Percentiles rank a stretch among this genome's conserved stretches.
These are phyloP conservation scores for Alternaria ethzedia DNA, from an alignment of 2,329 filamentous ascomycete species.

Conservation along the genomic window DNA sequence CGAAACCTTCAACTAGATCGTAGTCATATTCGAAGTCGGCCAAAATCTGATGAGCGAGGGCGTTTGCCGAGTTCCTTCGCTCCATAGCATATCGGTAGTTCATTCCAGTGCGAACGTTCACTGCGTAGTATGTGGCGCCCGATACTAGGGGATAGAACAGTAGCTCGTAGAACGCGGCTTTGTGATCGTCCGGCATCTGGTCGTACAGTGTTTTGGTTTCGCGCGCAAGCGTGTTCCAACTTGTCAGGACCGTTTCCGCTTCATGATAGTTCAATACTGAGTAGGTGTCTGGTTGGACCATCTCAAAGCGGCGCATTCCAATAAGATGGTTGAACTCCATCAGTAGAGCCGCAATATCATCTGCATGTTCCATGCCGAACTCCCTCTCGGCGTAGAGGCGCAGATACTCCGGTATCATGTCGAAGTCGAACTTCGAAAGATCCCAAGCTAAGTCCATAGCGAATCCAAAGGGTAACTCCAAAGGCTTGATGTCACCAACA, in stretches of 20 bases:
- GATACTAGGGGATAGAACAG: slow-evolving; percentile 64
- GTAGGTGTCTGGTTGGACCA: slow-evolving; percentile 48
- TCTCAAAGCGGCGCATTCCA: slow-evolving; percentile 60
- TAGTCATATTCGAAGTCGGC: slow-evolving; percentile 27
- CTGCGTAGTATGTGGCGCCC: slow-evolving; percentile 58
- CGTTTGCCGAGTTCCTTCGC: slow-evolving; percentile 34
- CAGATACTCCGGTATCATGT: slow-evolving; percentile 54
- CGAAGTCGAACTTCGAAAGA: slow-evolving; percentile 7
- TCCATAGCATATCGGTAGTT: slow-evolving; percentile 33
- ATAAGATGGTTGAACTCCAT: slow-evolving; percentile 50
- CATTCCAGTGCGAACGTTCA: slow-evolving; percentile 29
- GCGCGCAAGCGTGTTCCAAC: slow-evolving; percentile 59
- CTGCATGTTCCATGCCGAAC: slow-evolving; percentile 14
- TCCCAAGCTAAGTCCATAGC: slow-evolving; percentile 8
- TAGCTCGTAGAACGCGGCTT: slow-evolving; percentile 66
- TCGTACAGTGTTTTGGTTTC: slow-evolving; percentile 62
- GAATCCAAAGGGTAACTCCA: slow-evolving; percentile 43
- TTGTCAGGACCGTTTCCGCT: slow-evolving; percentile 60
- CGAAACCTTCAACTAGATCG: slow-evolving; percentile 30
- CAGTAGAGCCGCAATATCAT: slow-evolving; percentile 3
- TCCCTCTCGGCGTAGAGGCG: slow-evolving; percentile 48
- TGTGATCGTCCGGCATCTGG: slow-evolving; percentile 53
- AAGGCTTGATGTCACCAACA: slow-evolving; percentile 67
- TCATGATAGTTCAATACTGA: slow-evolving; percentile 64
- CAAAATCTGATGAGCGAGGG: slow-evolving; percentile 28